Evolutionary conservation across 73 alveolate genomes (phyloP), one percentile per base, ranked within the genome.

Genomic region (Halteria grandinella): DNA sequence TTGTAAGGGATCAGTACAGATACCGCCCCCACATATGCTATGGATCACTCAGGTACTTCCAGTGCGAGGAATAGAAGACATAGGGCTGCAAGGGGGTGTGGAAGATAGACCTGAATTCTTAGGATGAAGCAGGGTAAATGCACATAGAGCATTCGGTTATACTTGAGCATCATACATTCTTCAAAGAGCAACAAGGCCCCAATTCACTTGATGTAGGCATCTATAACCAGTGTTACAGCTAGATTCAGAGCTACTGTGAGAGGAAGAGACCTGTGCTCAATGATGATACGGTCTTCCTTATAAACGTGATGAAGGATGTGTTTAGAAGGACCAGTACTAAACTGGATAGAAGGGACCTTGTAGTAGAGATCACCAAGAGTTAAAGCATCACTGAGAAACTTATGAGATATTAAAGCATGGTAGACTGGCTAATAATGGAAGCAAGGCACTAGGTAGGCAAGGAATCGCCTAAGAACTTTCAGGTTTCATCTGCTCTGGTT

Each of bases 71-170:
- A 32, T 57, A 33, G 23, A 57, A 57, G 29, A 57, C 54, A 11
- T 34, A 57, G 53, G 53, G 73, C 3, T 57, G 73, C 21, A 20
- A 53, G 20, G 73, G 73, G 10, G 53, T 57, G n/a, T 57, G 73
- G 73, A 24, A 53, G 7, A 57, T 57, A 12, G 37, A 57, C 37
- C 34, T 50, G 10, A 15, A 57, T 17, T 12, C 17, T 7, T 8
- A 15, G 2, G 73, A 57, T 57, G 73, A 57, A 3, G 37, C 37
- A 7, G 73, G 73, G 11, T 57, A 25, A n/a, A 4, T 57, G 5
- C 73, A 57, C 27, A 57, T 57, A 7, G n/a, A 57, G 73, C 73
- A 57, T 57, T 33, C 55, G n/a, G 53, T 57, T 29, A 57, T 57
- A 5, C 39, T 57, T 5, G 73, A 57, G 53, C 73, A 57, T 32